Conservation (phyloP, 2,329 filamentous ascomycete genomes). For the Annulohypoxylon truncatum region DNA sequence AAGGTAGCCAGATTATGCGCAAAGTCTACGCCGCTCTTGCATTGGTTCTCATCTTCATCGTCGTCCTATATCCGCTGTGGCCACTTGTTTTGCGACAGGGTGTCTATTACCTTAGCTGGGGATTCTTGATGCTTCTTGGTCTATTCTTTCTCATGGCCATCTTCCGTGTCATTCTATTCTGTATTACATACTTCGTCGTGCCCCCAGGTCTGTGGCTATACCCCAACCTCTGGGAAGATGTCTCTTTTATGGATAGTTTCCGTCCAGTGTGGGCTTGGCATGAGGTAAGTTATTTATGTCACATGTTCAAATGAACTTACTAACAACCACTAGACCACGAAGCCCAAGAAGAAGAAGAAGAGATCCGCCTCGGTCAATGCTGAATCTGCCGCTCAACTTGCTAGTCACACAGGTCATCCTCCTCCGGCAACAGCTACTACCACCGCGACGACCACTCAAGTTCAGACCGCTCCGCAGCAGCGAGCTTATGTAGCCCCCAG, state of each 20-base stretch:
- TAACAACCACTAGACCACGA: constrained; percentile 44
- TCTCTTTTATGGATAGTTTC: constrained; percentile 98
- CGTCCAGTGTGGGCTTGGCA: constrained; percentile 98
- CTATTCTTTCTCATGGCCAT: constrained; percentile 98
- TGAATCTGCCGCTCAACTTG: constrained; percentile 57
- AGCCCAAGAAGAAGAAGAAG: constrained; percentile 69
- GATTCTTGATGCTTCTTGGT: constrained; percentile 86
- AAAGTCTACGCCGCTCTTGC: constrained; percentile 90
- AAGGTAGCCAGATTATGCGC: constrained; percentile 92
- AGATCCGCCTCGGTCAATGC: constrained; percentile 56
- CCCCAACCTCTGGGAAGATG: constrained; percentile 97
- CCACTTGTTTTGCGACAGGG: constrained; percentile 89
- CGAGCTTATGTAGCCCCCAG: constrained; percentile 61
- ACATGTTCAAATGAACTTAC: constrained; percentile 6
- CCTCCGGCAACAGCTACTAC: constrained; percentile 66
- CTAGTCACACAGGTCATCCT: constrained; percentile 64
- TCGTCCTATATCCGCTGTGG: constrained; percentile 97
- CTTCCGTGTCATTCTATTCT: constrained; percentile 94
- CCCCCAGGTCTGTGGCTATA: constrained; percentile 97
- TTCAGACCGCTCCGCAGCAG: constrained; percentile 57
- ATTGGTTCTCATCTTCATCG: constrained; percentile 82
- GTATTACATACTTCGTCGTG: constrained; percentile 85
- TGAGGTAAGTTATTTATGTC: constrained; percentile 70
- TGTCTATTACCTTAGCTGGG: constrained; percentile 98
- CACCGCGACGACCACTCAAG: constrained; percentile 66